Conservation (phyloP, 202 grass and related monocot species). For the Carex arenaria region DNA sequence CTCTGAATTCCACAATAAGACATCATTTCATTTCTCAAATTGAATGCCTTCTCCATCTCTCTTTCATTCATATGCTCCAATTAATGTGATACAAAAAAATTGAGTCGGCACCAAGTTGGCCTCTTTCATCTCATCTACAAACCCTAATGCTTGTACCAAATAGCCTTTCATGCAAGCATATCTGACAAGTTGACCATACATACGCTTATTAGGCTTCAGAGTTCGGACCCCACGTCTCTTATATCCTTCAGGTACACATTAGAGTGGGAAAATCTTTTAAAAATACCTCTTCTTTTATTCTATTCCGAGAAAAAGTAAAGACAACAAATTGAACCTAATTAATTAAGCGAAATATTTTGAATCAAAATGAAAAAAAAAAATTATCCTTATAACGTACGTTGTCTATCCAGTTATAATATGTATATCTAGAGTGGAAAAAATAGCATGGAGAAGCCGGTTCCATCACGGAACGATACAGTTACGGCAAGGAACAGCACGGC, state of each 20-base stretch:
- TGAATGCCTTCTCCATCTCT: constrained; percentile 53
- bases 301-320: no score
- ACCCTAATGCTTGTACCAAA: constrained; percentile 21
- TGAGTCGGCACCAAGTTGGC: constrained; percentile 33
- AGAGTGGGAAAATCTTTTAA: no score
- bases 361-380: no score
- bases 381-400: no score
- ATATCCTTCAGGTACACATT: constrained; percentile 66
- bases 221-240: neutral
- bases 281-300: no score
- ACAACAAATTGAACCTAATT: no score
- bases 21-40: constrained; percentile 53
- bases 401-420: no score
- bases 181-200: constrained; percentile 30
- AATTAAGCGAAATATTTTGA: no score
- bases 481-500: no score
- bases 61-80: constrained; percentile 47
- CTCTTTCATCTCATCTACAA: constrained; percentile 41
- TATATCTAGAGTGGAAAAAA: no score
- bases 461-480: no score
- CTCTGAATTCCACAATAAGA: constrained; percentile 23
- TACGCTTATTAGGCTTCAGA: constrained; percentile 28
- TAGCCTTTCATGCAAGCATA: constrained; percentile 45
- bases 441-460: no score
- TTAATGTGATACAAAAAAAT: constrained; percentile 33